A percentile compares a stretch with the other conserved stretches of the same genome.
Evolutionary conservation across 805 yeast genomes (phyloP).

Genomic region (Candida ponderosae): DNA sequence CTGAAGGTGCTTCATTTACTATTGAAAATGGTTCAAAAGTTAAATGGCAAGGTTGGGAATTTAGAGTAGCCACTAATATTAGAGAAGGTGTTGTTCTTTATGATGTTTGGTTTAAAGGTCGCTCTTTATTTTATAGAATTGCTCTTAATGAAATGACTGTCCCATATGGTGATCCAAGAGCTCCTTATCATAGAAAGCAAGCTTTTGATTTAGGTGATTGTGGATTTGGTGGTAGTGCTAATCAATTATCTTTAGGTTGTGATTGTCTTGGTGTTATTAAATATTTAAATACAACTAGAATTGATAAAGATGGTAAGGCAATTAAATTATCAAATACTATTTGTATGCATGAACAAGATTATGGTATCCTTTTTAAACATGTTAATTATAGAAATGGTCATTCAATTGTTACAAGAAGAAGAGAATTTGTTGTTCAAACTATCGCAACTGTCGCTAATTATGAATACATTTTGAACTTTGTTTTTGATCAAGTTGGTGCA

Average conservation of each 20-base stretch:
- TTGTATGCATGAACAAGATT: constrained; percentile 77
- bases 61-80: constrained; percentile 58
- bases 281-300: constrained; percentile 57
- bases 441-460: constrained; percentile 82
- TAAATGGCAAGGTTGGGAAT: constrained; percentile 81
- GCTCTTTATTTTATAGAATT: constrained; percentile 66
- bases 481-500: constrained; percentile 72
- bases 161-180: constrained; percentile 81
- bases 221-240: constrained; percentile 72
- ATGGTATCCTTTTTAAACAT: constrained; percentile 72
- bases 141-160: constrained; percentile 81
- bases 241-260: constrained; percentile 64
- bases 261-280: constrained; percentile 77
- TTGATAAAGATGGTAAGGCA: constrained; percentile 54
- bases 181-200: constrained; percentile 79
- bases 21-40: constrained; percentile 47
- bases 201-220: constrained; percentile 83
- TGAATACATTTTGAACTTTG: constrained; percentile 66
- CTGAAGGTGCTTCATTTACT: constrained; percentile 72
- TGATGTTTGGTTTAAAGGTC: constrained; percentile 67
- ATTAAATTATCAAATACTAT: constrained; percentile 57
- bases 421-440: constrained; percentile 73
- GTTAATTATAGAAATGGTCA: constrained; percentile 67
- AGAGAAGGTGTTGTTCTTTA: constrained; percentile 78
- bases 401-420: constrained; percentile 63